Conservation (phyloP, 1,284 basidiomycete species). For the Cryptococcus sp. region DNA sequence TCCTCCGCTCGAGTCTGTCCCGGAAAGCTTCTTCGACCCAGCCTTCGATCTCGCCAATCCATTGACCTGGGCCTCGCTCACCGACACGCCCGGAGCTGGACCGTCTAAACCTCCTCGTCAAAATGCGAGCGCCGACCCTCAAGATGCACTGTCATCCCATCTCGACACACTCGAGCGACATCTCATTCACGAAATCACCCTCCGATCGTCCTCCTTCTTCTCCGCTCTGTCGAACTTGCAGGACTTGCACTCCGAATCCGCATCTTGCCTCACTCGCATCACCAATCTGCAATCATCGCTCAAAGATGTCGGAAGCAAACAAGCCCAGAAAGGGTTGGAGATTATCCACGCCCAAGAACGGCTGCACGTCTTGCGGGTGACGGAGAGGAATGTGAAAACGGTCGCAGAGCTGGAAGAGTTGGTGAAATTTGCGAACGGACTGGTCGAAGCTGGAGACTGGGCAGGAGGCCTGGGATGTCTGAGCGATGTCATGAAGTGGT, state of each 20-base stretch:
- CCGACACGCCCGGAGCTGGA: constrained; percentile 9
- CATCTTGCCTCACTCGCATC: constrained; percentile 73
- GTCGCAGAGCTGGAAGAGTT: constrained; percentile 70
- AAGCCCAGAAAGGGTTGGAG: constrained; percentile 69
- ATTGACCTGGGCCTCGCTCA: constrained; percentile 72
- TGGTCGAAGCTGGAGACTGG: constrained; percentile 79
- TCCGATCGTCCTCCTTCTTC: constrained; percentile 90
- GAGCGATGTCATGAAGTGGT: constrained; percentile 65
- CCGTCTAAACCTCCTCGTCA: constrained; percentile 1
- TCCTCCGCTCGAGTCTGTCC: constrained; percentile 70
- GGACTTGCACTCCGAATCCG: constrained; percentile 81
- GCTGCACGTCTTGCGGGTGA: constrained; percentile 56
- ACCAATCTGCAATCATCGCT: constrained; percentile 65
- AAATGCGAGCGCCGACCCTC: constrained; percentile 52
- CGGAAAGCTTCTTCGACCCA: constrained; percentile 69
- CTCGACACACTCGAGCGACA: constrained; percentile 94
- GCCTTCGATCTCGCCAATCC: constrained; percentile 83
- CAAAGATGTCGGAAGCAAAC: constrained; percentile 67
- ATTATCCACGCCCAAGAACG: constrained; percentile 63
- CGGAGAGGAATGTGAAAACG: constrained; percentile 60
- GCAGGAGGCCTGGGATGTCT: constrained; percentile 71
- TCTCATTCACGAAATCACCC: constrained; percentile 85
- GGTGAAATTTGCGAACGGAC: constrained; percentile 59
- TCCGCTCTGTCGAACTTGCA: constrained; percentile 91
- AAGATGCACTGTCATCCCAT: constrained; percentile 89